Base-by-base conservation (phyloP, 2,329 filamentous ascomycete species). In the Alternaria burnsii region DNA sequence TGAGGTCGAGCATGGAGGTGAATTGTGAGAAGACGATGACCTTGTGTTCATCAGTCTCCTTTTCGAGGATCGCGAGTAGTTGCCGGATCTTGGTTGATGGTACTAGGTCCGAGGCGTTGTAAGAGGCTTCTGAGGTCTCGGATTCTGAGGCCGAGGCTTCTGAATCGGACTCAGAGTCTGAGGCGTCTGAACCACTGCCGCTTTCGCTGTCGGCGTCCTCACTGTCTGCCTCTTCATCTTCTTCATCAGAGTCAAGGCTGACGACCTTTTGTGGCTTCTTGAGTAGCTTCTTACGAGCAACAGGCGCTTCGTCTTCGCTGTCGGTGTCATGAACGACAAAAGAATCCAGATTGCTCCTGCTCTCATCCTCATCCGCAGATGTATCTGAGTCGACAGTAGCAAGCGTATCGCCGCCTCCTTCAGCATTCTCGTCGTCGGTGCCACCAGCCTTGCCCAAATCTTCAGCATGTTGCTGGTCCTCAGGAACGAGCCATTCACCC, bases 11-110 rank as follows among this genome's bases (percentile, higher is more conserved):
- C 95, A 99, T 99, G 0, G 93, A 95, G 0, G 95, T 99, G 80
- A 99, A 99, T 72, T 98, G 93, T 1, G 93, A 97, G 80, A 99
- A 99, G 65, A 99, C 93, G 72, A 99, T 99, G 75, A 97, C 97
- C 76, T 99, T 99, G 85, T 97, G 92, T 61, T 93, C 85, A 2
- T 85, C 82, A 0, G 89, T 89, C 78, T 99, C 95, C 44, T 87
- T 87, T 65, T 89, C 86, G 9, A 99, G 86, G 52, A 99, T 91
- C 62, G 88, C 85, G 73, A 97, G 86, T 20, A 98, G 85, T 70
- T 95, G 89, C 44, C 91, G 89, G 72, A 99, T 96, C 82, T 99
- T 99, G 70, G 95, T 94, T 0, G 95, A 99, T 2, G 88, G 86
- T 26, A 87, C 82, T 11, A 83, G 81, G 24, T 84, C 82, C 28